A percentile compares a stretch with the other conserved stretches of the same genome.
phyloP scores from a whole-genome alignment of 331 rosid species.

The Cydonia oblonga region DNA sequence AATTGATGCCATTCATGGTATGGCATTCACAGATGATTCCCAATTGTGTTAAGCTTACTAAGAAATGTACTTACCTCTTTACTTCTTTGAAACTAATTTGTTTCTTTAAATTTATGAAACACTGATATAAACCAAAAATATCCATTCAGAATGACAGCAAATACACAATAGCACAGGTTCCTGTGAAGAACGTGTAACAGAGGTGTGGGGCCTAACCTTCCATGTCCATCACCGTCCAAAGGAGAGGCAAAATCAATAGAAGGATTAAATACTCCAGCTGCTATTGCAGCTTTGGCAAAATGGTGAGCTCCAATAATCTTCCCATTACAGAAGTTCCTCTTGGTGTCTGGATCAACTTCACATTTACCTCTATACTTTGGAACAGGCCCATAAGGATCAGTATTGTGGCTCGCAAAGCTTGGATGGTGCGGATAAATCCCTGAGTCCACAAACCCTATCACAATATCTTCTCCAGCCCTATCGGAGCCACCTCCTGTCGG shows the following conservation, averaged over 20 bases:
- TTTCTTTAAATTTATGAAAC: neutral
- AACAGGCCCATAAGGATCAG: conserved; percentile 75
- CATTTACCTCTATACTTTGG: conserved; percentile 88
- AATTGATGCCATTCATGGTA: neutral
- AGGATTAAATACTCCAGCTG: conserved; percentile 92
- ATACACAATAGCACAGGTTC: neutral
- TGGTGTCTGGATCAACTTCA: conserved; percentile 80
- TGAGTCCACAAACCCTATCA: conserved; percentile 94
- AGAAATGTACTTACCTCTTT: neutral
- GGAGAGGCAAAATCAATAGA: conserved; percentile 85
- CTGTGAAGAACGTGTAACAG: conserved; percentile 3
- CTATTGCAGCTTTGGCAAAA: conserved; percentile 95
- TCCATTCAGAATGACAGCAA: no score
- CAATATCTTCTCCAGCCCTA: conserved; percentile 94
- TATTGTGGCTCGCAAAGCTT: conserved; percentile 58
- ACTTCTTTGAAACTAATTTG: neutral
- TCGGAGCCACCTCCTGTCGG: conserved; percentile 98
- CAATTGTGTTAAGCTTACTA: neutral
- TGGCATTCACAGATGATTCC: neutral
- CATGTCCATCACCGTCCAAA: conserved; percentile 97
- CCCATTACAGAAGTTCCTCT: conserved; percentile 78
- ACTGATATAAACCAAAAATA: neutral
- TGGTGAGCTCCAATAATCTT: conserved; percentile 98
- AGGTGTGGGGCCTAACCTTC: conserved; percentile 54
- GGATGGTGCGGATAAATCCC: conserved; percentile 96